A percentile compares a stretch with the other conserved stretches of the same genome.
Conservation (phyloP, 306 rosid genomes). For the Prinsepia uniflora region DNA sequence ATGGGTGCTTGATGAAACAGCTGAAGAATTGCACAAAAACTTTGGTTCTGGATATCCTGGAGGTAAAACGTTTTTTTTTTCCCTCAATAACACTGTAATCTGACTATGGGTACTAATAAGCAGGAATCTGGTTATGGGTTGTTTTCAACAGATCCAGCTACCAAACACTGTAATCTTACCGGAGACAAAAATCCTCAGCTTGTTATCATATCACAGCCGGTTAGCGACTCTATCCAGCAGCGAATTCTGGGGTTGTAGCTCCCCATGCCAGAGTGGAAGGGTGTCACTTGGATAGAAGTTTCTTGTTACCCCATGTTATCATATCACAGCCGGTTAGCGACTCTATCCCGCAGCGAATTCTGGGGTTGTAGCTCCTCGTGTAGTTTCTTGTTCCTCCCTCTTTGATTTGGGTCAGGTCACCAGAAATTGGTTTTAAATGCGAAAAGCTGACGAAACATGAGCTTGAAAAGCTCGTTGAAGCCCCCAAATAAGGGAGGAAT, state of each 20-base stretch:
- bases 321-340: too few relatives aligned
- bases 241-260: constrained; percentile 62
- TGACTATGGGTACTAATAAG: constrained; percentile 7
- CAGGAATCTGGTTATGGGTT: constrained; percentile 28
- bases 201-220: background rate
- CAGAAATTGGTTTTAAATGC: too few relatives aligned
- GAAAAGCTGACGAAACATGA: too few relatives aligned
- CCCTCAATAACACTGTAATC: background rate
- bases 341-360: too few relatives aligned
- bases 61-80: constrained; percentile 44
- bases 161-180: constrained; percentile 46
- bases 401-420: too few relatives aligned
- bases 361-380: too few relatives aligned
- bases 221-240: constrained; percentile 45
- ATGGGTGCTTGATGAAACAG: constrained; percentile 86
- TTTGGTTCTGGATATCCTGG: constrained; percentile 98
- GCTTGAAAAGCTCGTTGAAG: too few relatives aligned
- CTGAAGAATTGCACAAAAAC: constrained; percentile 61
- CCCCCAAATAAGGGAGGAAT: too few relatives aligned
- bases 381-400: constrained; percentile 65
- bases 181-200: background rate
- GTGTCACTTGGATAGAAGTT: constrained; percentile 73
- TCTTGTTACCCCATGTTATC: constrained; percentile 88
- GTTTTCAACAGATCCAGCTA: constrained; percentile 59
- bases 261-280: constrained; percentile 89